phyloP scores from a whole-genome alignment of 169 alveolate species.

The Cryptosporidium sp. region DNA sequence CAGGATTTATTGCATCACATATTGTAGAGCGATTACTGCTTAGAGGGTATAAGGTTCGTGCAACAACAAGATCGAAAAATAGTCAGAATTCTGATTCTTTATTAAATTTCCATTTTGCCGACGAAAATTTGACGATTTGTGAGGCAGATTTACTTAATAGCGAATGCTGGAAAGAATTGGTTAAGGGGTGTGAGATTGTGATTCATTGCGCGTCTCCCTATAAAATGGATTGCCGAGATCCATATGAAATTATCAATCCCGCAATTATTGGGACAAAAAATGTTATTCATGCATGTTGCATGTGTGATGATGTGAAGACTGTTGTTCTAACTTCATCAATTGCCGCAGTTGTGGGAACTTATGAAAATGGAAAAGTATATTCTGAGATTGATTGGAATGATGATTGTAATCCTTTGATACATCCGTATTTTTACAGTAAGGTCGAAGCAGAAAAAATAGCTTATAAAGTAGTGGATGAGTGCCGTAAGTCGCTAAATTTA shows the following conservation, averaged over 20 bases:
- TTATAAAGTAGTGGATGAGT: slow-evolving; percentile 41
- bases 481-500: slow-evolving; percentile 23
- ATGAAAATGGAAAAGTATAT: slow-evolving; percentile 63
- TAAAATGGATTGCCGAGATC: slow-evolving; percentile 70
- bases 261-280: slow-evolving; percentile 68
- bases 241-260: slow-evolving; percentile 68
- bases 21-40: slow-evolving; percentile 63
- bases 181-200: slow-evolving; percentile 53
- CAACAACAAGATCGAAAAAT: slow-evolving; percentile 49
- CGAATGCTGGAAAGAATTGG: slow-evolving; percentile 22
- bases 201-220: slow-evolving; percentile 75
- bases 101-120: slow-evolving; percentile 31
- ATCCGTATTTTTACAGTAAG: slow-evolving; percentile 64
- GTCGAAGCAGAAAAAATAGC: slow-evolving; percentile 65
- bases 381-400: slow-evolving; percentile 72
- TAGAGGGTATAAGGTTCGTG: slow-evolving; percentile 75
- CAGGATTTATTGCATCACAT: slow-evolving; percentile 72
- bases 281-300: slow-evolving; percentile 61
- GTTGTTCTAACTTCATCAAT: slow-evolving; percentile 68
- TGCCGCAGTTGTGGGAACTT: slow-evolving; percentile 65
- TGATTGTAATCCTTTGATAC: slow-evolving; percentile 52
- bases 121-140: slow-evolving; percentile 2
- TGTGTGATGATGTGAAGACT: slow-evolving; percentile 65
- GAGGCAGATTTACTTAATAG: slow-evolving; percentile 52
- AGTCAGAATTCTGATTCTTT: background rate